Conservation (phyloP, 2,329 filamentous ascomycete species). For the Colletotrichum noveboracense region DNA sequence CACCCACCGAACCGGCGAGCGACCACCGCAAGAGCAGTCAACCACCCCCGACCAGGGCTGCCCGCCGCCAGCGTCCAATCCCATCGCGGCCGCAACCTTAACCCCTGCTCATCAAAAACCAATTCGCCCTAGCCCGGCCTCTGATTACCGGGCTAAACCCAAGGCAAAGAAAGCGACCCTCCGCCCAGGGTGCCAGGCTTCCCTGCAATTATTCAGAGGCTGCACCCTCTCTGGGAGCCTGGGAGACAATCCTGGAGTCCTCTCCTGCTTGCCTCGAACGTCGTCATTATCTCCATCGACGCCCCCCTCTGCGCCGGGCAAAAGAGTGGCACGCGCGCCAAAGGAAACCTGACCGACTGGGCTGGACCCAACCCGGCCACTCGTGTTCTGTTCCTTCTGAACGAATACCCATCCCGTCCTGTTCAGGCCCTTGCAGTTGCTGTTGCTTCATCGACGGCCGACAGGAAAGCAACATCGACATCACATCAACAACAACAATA, state of each 20-base stretch:
- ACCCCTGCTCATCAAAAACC: not conserved
- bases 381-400: not conserved
- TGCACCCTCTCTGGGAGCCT: not conserved
- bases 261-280: slow-evolving; percentile 1
- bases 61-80: not conserved
- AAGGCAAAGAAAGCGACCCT: not conserved
- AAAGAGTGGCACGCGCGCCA: slow-evolving; percentile 8
- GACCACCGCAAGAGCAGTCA: not conserved
- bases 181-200: not conserved
- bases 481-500: not conserved
- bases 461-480: not conserved
- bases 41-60: not conserved
- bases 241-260: not conserved
- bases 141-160: not conserved
- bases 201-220: not conserved
- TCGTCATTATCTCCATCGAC: slow-evolving; percentile 12
- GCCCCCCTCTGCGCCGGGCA: not conserved
- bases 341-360: slow-evolving; percentile 14
- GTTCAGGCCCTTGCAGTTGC: not conserved
- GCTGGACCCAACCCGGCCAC: slow-evolving; percentile 9
- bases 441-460: not conserved
- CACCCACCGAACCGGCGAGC: not conserved
- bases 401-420: not conserved
- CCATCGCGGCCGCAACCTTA: not conserved
- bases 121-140: not conserved